Evolutionary conservation across 257 asterid genomes (phyloP).

Genomic region (Rubia yunnanensis): DNA sequence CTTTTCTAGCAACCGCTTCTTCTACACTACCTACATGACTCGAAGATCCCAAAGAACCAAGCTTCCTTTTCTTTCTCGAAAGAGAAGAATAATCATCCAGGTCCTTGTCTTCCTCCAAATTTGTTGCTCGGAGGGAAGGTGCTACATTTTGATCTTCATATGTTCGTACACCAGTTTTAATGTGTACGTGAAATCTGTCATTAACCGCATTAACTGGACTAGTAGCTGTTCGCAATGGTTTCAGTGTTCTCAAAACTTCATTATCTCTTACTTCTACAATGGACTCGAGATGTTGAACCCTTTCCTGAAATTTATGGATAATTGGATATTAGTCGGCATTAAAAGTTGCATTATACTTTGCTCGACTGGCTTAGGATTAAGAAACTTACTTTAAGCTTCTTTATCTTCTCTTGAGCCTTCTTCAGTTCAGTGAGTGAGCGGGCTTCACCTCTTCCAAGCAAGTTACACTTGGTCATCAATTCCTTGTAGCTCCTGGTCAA

Average conservation of each 20-base stretch:
- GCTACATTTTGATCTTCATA: slow-evolving; percentile 28
- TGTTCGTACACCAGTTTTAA: slow-evolving; percentile 15
- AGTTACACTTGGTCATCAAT: slow-evolving; percentile 74
- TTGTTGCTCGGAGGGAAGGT: slow-evolving; percentile 16
- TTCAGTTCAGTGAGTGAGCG: slow-evolving; percentile 56
- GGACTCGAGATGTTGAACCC: slow-evolving; percentile 60
- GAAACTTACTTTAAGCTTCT: slow-evolving; percentile 53
- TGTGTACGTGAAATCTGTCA: slow-evolving; percentile 17
- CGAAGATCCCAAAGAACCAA: slow-evolving; percentile 19
- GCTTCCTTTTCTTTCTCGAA: slow-evolving; percentile 19
- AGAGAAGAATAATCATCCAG: slow-evolving; percentile 18
- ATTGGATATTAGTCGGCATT: slow-evolving; percentile 19
- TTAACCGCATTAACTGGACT: slow-evolving; percentile 1
- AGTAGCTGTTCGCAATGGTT: slow-evolving; percentile 20
- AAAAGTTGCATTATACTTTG: slow-evolving; percentile 9
- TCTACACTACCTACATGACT: slow-evolving; percentile 17
- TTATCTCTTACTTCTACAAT: slow-evolving; percentile 58
- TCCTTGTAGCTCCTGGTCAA: slow-evolving; percentile 82
- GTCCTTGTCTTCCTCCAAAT: slow-evolving; percentile 19
- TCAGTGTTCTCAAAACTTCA: slow-evolving; percentile 53
- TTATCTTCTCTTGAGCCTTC: slow-evolving; percentile 69
- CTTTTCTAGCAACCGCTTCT: slow-evolving; percentile 11
- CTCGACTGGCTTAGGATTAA: slow-evolving; percentile 10
- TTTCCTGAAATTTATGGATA: slow-evolving; percentile 33
- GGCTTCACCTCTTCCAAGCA: slow-evolving; percentile 91